Percentiles rank a stretch among this genome's conserved stretches.
Conservation (phyloP, 2,329 filamentous ascomycete species). For the Akanthomyces lecanii region DNA sequence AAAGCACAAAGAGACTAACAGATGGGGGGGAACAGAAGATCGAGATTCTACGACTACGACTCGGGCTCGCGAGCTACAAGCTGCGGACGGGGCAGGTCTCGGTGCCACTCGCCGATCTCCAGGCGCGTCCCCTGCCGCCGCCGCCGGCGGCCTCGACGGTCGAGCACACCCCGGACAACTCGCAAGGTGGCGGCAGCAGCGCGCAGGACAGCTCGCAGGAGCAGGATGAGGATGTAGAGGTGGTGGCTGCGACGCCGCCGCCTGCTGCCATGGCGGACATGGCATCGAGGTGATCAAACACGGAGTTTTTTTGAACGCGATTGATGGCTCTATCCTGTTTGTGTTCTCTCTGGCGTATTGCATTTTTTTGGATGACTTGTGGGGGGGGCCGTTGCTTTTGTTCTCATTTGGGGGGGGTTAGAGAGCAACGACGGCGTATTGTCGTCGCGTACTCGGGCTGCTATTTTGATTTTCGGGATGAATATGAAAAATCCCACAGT, state of each 20-base stretch:
- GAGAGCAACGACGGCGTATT: too few relatives aligned
- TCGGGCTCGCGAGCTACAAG: constrained; percentile 70
- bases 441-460: too few relatives aligned
- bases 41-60: constrained; percentile 62
- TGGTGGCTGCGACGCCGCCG: constrained; percentile 41
- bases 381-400: too few relatives aligned
- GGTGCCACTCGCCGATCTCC: constrained; percentile 59
- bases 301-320: background rate
- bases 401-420: too few relatives aligned
- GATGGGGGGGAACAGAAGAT: constrained; percentile 46
- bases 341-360: background rate
- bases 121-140: constrained; percentile 34
- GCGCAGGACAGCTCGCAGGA: constrained; percentile 14
- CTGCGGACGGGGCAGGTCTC: constrained; percentile 67
- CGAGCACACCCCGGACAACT: constrained; percentile 18
- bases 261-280: background rate
- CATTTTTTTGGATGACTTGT: background rate
- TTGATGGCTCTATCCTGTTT: background rate
- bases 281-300: background rate
- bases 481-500: too few relatives aligned
- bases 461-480: too few relatives aligned
- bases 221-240: constrained; percentile 27
- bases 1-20: constrained; percentile 16
- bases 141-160: constrained; percentile 17
- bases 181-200: constrained; percentile 9